phyloP scores from a whole-genome alignment of 2,329 filamentous ascomycete genomes.

The Ceratocystis diversiconidia region DNA sequence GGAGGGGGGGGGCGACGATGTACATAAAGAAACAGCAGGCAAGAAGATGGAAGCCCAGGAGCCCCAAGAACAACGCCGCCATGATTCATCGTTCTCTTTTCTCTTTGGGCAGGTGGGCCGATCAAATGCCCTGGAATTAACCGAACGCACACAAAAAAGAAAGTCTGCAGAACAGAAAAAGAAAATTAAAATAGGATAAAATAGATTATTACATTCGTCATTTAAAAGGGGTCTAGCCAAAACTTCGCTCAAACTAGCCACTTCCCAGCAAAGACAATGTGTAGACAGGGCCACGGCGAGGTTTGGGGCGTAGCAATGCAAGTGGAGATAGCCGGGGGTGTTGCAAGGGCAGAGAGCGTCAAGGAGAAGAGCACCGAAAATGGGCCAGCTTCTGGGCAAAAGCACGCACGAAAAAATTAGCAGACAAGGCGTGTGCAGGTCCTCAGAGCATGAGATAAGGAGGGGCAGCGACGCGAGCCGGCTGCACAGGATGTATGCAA shows the following conservation, averaged over 20 bases:
- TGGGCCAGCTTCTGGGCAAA: background rate
- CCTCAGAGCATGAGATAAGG: too few species aligned
- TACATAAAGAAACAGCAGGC: too few species aligned
- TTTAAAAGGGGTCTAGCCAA: background rate
- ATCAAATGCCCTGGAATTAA: constrained; percentile 4
- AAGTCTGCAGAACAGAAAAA: background rate
- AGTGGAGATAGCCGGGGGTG: background rate
- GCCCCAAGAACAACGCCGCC: background rate
- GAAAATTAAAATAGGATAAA: background rate
- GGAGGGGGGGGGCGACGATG: too few species aligned
- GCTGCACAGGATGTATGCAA: too few species aligned
- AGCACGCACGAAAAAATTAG: too few species aligned
- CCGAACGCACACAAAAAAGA: background rate
- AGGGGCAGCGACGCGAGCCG: too few species aligned
- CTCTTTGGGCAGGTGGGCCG: background rate
- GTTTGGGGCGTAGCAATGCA: background rate
- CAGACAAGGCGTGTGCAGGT: too few species aligned
- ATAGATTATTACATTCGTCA: background rate
- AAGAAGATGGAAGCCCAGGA: too few species aligned
- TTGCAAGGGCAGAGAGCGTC: background rate
- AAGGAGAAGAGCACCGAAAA: background rate
- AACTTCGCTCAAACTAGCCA: background rate
- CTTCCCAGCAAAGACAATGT: constrained; percentile 3
- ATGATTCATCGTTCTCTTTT: background rate
- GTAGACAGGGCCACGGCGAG: constrained; percentile 5